Evolutionary conservation across 129 eudicot genomes (phyloP), one percentile per base, ranked within the genome.

Genomic region (Erigeron canadensis): DNA sequence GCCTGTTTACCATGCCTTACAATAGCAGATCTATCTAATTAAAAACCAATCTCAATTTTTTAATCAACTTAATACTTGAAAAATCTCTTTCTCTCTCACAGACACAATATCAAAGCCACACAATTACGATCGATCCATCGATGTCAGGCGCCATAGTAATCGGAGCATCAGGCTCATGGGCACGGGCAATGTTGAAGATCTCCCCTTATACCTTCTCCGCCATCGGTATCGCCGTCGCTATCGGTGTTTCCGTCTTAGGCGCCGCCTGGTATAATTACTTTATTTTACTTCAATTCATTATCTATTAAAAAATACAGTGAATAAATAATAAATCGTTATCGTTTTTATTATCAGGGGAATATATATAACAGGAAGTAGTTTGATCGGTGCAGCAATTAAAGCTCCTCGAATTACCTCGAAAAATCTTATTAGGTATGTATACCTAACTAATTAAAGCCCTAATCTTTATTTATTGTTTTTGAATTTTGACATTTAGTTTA

Each of bases 351-450:
- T 58, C 64, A 89, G 96, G 96, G 96, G 96, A 8, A 86, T 89
- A 39, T 89, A 84, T 60, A 91, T 88, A 17, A 91, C 98, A 5
- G 98, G 98, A 22, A 91, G 96, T 80, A 91, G 98, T 83, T 83
- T 91, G 74, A 91, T 91, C 69, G 98, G 98, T 79, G 96, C 96
- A 5, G 96, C 98, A 2, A 84, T 91, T 65, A 91, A 91, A 81
- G 97, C 97, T 43, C 97, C 97, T 7, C 93, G 97, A 13, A 91
- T 91, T 10, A 91, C 97, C 16, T 88, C 97, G 13, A 91, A 91
- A 63, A 88, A 91, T 67, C 94, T 88, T 23, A 89, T 89, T 64
- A 89, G 96, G 96, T 86, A 71, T 23, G 50, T n/a, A 2, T 46
- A 50, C 1, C 3, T 6, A 53, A 7, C 18, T 53, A 53, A 53